Base-by-base conservation (phyloP, 2,329 filamentous ascomycete species). In the Xenoacremonium recifei region DNA sequence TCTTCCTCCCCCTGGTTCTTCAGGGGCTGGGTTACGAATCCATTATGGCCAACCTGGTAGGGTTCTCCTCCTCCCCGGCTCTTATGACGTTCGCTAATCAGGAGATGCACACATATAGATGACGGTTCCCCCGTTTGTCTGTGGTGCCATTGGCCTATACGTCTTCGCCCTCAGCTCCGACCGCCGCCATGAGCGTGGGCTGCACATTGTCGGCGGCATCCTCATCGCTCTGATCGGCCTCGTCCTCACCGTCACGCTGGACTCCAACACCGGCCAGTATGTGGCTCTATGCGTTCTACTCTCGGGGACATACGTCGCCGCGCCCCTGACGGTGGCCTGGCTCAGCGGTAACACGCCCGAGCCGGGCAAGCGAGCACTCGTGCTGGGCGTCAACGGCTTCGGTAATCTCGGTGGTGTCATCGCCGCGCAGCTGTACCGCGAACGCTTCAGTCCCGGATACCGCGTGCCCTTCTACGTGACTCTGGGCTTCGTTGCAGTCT, bases 291-390 rank as follows among this genome's bases (percentile, higher is more conserved):
- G 55, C 25, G 33, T 58, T 16, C 53, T 58, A 18, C 48, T 58
- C 31, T 53, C 51, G 3, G 55, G 55, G 16, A 50, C 53, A 37
- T 58, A 58, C 37, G 50, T 58, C 13, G 49, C 55, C 12, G 53
- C 55, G 15, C 55, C 55, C 32, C 42, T 58, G 21, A 58, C 55
- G 12, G 52, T 58, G 25, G 55, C 55, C 6, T 58, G 55, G 55
- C 50, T 58, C 16, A 58, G 51, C 32, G 55, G 55, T 43, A 58
- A 58, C 36, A 58, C 53, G 12, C 55, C 55, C n/a, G 55, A 58
- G 34, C 55, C 55, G 15, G 55, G 55, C 34, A 58, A 58, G 40
- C 53, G 55, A 10, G 50, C 55, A 12, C 51, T 58, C 11, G 55
- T 58, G 6, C 48, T 58, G 16, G 55, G 55, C n/a, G 51, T 55